Percentiles rank a stretch among this genome's conserved stretches.
Evolutionary conservation across 2,329 filamentous ascomycete genomes (phyloP).

Genomic region (Cyanodermella asteris): DNA sequence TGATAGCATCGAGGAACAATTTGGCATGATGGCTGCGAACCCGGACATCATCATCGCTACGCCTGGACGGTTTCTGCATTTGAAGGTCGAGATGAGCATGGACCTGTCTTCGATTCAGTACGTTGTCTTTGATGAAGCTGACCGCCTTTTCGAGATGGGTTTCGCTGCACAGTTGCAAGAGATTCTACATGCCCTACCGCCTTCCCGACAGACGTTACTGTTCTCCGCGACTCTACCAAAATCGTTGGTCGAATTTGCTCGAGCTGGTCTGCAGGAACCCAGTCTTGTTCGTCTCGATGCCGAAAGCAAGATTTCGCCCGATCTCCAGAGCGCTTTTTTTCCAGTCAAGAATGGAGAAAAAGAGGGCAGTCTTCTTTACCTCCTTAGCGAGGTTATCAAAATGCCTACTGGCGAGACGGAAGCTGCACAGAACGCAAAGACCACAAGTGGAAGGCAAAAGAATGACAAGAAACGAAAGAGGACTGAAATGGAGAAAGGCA

Average conservation of each 20-base stretch:
- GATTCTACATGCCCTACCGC: constrained; percentile 71
- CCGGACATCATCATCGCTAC: constrained; percentile 96
- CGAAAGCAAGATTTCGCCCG: constrained; percentile 87
- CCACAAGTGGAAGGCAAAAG: constrained; percentile 24
- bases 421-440: constrained; percentile 22
- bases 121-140: constrained; percentile 93
- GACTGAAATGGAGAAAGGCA: constrained; percentile 26
- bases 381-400: constrained; percentile 80
- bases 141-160: constrained; percentile 95
- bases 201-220: constrained; percentile 67
- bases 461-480: constrained; percentile 24
- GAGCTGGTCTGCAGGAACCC: constrained; percentile 81
- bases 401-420: constrained; percentile 52
- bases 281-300: constrained; percentile 76
- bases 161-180: constrained; percentile 85
- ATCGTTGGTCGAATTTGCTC: constrained; percentile 84
- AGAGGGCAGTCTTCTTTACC: constrained; percentile 73
- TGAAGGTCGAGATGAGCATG: constrained; percentile 90
- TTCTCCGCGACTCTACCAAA: constrained; percentile 93
- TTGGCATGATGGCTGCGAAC: constrained; percentile 76
- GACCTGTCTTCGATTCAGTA: constrained; percentile 83
- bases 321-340: constrained; percentile 91
- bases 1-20: constrained; percentile 89
- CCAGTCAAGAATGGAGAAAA: constrained; percentile 81
- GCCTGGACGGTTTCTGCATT: constrained; percentile 81